Conservation (phyloP, 2,329 filamentous ascomycete species). For the Ophiostoma himal-ulmi region DNA sequence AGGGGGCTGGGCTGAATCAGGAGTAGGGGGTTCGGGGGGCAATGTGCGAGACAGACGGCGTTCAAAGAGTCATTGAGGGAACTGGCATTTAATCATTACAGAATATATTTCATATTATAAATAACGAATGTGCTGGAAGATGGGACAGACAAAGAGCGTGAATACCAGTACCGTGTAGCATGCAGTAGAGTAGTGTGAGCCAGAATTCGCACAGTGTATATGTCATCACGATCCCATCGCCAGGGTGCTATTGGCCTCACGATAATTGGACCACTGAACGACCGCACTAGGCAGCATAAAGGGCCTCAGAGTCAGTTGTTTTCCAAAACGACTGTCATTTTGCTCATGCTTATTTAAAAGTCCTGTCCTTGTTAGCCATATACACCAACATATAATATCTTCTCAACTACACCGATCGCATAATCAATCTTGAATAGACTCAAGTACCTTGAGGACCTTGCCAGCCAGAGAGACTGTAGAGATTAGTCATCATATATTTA, state of each 20-base stretch:
- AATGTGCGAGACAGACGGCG: background rate
- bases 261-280: background rate
- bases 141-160: background rate
- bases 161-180: background rate
- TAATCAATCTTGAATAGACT: too few relatives aligned
- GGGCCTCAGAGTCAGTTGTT: background rate
- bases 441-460: constrained; percentile 40
- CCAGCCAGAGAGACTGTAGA: constrained; percentile 46
- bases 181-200: background rate
- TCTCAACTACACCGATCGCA: too few relatives aligned
- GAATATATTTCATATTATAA: background rate
- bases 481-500: background rate
- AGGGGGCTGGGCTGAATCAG: constrained; percentile 2
- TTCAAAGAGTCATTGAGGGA: background rate
- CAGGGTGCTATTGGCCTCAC: background rate
- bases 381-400: background rate
- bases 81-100: background rate
- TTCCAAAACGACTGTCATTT: background rate
- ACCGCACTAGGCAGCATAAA: background rate
- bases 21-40: background rate
- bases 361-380: background rate
- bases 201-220: background rate
- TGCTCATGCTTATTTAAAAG: background rate
- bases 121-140: background rate
- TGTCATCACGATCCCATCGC: background rate